phyloP scores from a whole-genome alignment of 2,329 filamentous ascomycete genomes.

The Fusarium napiforme region DNA sequence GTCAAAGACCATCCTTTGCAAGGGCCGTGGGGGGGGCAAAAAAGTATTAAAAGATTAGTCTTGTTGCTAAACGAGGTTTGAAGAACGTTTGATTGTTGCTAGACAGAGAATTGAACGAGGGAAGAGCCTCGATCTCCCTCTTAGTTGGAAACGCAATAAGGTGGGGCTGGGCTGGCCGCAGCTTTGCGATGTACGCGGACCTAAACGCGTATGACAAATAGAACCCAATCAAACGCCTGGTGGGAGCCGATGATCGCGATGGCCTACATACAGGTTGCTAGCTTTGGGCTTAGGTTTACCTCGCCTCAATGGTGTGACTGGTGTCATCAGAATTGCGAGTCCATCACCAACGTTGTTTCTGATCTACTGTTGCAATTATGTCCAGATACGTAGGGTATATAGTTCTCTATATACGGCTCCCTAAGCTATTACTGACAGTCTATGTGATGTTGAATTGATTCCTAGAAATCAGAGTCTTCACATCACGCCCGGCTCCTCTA shows the following conservation, averaged over 20 bases:
- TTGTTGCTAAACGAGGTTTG: neutral
- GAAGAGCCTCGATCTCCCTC: neutral
- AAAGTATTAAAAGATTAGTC: neutral
- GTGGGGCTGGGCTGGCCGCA: neutral
- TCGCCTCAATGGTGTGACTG: neutral
- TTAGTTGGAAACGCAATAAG: neutral
- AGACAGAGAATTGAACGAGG: neutral
- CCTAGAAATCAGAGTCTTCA: neutral
- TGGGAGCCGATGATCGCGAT: neutral
- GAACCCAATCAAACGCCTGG: neutral
- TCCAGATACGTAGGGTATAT: rapidly evolving
- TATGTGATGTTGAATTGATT: neutral
- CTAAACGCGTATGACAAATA: neutral
- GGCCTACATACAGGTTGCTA: neutral
- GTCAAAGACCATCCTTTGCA: neutral
- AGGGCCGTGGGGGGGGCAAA: neutral
- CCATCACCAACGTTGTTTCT: neutral
- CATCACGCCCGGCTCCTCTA: neutral
- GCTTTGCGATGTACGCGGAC: neutral
- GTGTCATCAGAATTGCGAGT: neutral
- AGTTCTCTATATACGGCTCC: neutral
- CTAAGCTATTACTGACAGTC: no score
- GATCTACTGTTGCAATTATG: rapidly evolving
- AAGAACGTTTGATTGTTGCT: neutral
- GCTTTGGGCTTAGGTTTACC: neutral